Base-by-base conservation (phyloP, 2,329 filamentous ascomycete genomes). In the Daldinia eschscholtzii region DNA sequence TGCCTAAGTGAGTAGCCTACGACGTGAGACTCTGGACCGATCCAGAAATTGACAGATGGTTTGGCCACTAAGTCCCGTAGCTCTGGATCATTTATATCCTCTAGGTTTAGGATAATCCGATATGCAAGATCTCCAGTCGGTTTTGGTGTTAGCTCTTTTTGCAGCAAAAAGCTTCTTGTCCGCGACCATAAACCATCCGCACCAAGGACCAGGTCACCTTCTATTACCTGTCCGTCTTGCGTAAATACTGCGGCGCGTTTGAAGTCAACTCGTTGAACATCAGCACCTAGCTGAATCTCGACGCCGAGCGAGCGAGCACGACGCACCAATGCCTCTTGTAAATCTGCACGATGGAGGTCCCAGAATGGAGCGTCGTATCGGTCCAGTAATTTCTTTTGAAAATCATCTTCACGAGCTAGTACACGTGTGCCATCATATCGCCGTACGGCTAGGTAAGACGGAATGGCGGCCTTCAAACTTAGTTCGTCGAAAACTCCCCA, bases 81-180 rank as follows among this genome's bases (percentile, higher is more conserved):
- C 42, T 85, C 83, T 0, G 81, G 81, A 52, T 85, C 81, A 2
- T 78, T 78, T 76, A 88, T 83, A 52, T 85, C 81, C 30, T 83
- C 78, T 2, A 82, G 81, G 3, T 81, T 80, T 12, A 88, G 76
- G 6, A 86, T 77, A 53, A 88, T 80, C 4, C 87, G 83, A 74
- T 88, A 89, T 1, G 86, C 86, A 33, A 88, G 75, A 73, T 89
- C 86, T 0, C 87, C 87, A 0, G 87, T 88, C 56, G 83, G 80
- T 13, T 81, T 75, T 1, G 86, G 84, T 0, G 83, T 82, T 69
- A 84, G 81, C 0, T 78, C 73, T 12, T 76, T 76, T 2, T 81
- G 81, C 6, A 86, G 73, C n/a, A 88, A 77, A 6, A 79, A 75
- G 61, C 83, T 80, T 3, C 85, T 81, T 58, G 46, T 52, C 2